Evolutionary conservation across 2,329 filamentous ascomycete genomes (phyloP), one percentile per base, ranked within the genome.

Genomic region (Clarireedia monteithiana): DNA sequence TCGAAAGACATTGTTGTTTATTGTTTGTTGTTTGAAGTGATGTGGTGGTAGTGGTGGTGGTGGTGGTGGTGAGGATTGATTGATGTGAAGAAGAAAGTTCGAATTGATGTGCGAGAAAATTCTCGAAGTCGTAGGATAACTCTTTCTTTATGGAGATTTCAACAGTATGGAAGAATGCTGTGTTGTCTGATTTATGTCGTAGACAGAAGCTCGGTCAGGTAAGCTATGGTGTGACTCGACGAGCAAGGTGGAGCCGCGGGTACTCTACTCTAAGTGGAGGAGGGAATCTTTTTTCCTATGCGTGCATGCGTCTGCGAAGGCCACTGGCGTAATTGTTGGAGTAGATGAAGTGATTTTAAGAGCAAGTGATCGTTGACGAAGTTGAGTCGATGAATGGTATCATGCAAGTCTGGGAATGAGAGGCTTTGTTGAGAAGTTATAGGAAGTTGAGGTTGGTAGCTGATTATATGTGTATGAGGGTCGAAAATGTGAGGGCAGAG

Each of bases 211-310:
- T 56, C 54, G 40, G 49, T 34, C 59, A 60, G 55, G 57, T 48
- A 64, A 60, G 50, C 58, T 59, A 59, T 61, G 60, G 63, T 64
- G 64, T 66, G 65, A 67, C 66, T 67, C 53, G 53, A 55, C 62
- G 26, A 63, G 59, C 49, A 57, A 58, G 64, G 63, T 64, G 65
- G 65, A 62, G 63, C 62, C 59, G 48, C 51, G 56, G 57, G 48
- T 58, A 58, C 54, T 50, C 54, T 58, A 58, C 54, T 50, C 54
- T 50, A 53, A 58, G 59, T 45, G 58, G 54, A 57, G 45, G 56
- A 50, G 50, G 51, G 40, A 36, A 38, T 39, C 52, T 58, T 61
- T 59, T 34, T 9, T 34, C 2, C 30, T 34, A 34, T 34, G 30
- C 30, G 30, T 12, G 30, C 12, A 58, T 60, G 56, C 59, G 20